Evolutionary conservation across 306 rosid genomes (phyloP).

Genomic region (Malus sylvestris): DNA sequence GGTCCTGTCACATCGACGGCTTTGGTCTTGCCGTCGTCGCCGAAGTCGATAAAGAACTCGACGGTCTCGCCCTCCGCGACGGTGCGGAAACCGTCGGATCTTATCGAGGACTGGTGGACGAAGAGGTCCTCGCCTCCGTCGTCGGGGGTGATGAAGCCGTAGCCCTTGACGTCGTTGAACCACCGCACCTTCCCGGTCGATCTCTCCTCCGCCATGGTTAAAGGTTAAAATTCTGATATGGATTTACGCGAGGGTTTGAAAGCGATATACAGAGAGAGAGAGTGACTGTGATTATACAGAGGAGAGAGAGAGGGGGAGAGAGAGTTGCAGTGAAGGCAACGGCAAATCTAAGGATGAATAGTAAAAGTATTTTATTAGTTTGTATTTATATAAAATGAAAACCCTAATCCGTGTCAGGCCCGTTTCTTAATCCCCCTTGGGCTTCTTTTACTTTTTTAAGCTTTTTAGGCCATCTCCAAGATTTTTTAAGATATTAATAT

Average conservation of each 20-base stretch:
- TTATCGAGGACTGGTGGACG: slow-evolving; percentile 78
- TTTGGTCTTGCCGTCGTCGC: slow-evolving; percentile 61
- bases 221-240: background rate
- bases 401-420: background rate
- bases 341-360: background rate
- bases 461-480: background rate
- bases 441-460: background rate
- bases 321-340: background rate
- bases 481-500: too few species aligned
- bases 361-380: background rate
- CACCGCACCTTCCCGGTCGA: slow-evolving; percentile 69
- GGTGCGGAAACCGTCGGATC: slow-evolving; percentile 76
- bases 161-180: slow-evolving; percentile 75
- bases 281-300: too few species aligned
- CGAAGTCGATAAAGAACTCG: slow-evolving; percentile 52
- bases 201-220: slow-evolving; percentile 65
- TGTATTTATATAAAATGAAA: background rate
- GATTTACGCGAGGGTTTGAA: slow-evolving; percentile 7
- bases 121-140: slow-evolving; percentile 70
- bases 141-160: slow-evolving; percentile 83
- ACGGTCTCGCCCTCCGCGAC: slow-evolving; percentile 62
- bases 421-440: background rate
- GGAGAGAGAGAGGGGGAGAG: background rate
- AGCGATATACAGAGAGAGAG: background rate
- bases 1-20: slow-evolving; percentile 74